Conservation (phyloP, 371 early-diverging fungal genomes). For the Chytridium lagenaria region DNA sequence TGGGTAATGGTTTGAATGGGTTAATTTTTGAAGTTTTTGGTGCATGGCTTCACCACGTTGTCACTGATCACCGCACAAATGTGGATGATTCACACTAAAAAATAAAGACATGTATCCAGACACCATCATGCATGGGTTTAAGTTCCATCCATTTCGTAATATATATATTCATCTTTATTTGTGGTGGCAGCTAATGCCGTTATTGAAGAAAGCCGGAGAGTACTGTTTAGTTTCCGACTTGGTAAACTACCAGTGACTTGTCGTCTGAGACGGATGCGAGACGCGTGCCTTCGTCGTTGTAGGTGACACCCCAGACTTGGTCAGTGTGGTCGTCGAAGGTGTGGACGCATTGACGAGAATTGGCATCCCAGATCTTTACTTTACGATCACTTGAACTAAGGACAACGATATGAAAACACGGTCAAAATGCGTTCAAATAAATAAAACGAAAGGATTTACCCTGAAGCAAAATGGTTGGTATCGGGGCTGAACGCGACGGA, state of each 20-base stretch:
- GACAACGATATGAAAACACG: neutral
- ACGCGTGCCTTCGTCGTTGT: slow-evolving; percentile 77
- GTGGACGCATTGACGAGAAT: slow-evolving; percentile 73
- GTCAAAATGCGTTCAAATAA: neutral
- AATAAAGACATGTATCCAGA: too few species aligned
- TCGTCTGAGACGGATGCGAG: slow-evolving; percentile 80
- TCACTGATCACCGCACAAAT: too few species aligned
- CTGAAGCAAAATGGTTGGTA: slow-evolving; percentile 75
- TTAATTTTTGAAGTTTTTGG: too few species aligned
- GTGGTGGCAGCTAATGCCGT: too few species aligned
- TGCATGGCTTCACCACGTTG: too few species aligned
- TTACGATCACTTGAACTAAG: slow-evolving; percentile 70
- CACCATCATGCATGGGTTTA: too few species aligned
- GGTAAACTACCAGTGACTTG: slow-evolving; percentile 55
- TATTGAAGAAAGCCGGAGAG: neutral
- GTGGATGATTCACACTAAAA: too few species aligned
- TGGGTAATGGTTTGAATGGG: too few species aligned
- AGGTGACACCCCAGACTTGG: slow-evolving; percentile 73
- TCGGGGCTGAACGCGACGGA: slow-evolving; percentile 73
- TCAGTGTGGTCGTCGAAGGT: slow-evolving; percentile 81
- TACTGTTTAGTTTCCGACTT: slow-evolving; percentile 13
- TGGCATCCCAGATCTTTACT: slow-evolving; percentile 83
- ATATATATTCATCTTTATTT: too few species aligned
- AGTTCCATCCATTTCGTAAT: too few species aligned
- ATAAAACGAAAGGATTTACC: slow-evolving; percentile 35